Base-by-base conservation (phyloP, 2,329 filamentous ascomycete genomes). In the Neonectria neomacrospora region DNA sequence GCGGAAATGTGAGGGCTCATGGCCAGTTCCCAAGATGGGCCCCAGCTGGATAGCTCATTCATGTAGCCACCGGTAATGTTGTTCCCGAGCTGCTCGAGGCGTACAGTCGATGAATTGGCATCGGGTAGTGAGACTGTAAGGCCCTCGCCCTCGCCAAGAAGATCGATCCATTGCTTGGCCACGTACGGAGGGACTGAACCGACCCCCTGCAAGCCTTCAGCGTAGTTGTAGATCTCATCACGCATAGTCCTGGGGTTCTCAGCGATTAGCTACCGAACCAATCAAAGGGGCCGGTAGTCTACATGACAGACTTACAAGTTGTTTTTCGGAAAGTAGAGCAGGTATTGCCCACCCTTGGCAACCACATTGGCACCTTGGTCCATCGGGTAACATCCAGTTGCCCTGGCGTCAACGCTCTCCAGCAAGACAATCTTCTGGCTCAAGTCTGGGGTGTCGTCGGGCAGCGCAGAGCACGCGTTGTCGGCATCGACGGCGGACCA, bases 1-100 rank as follows among this genome's bases (percentile, higher is more conserved):
- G 51, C 42, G 37, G 48, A 41, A 16, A 61, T 47, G 7, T 61
- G 41, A 3, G 58, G 58, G 12, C 54, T 61, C 12, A 53, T 26
- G 11, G 22, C 32, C 4, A 20, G n/a, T 3, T 61, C 51, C 58
- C 58, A 61, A 11, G 11, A 55, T 1, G 58, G 58, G 1, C 58
- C 58, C 58, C 58, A 61, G 10, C 39, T 47, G 3, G 16, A 30
- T 6, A 59, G 34, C 16, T 4, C 54, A n/a, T 1, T 10, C 41
- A 23, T 23, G 20, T 22, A 44, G 11, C 30, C 18, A 5, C 41
- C 28, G 2, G 14, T 39, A 3, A 39, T 42, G 5, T 10, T 55
- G 11, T 55, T 55, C 7, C 20, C 37, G n/a, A 41, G 37, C n/a
- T 41, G 37, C 37, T 41, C 37, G 9, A 10, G 39, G 14, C 2